A percentile compares a stretch with the other conserved stretches of the same genome.
phyloP scores from a whole-genome alignment of 441 rosid species.

The Populus trichocarpa region DNA sequence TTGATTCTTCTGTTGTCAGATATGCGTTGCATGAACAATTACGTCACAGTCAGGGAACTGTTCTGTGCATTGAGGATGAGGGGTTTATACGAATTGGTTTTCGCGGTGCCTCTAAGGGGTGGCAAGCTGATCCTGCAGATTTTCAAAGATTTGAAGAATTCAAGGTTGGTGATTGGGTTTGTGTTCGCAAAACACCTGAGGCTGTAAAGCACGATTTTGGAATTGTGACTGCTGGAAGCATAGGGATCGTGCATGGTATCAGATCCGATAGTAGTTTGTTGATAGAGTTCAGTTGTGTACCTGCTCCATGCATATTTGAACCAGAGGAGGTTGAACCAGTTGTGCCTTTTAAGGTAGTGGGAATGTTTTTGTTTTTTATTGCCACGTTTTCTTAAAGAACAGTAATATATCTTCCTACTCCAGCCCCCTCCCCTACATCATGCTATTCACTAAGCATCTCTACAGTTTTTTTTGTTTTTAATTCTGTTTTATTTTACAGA shows the following conservation, averaged over 20 bases:
- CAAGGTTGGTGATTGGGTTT: constrained; percentile 99
- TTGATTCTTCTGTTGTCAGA: constrained; percentile 37
- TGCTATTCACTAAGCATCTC: not conserved
- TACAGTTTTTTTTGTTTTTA: not conserved
- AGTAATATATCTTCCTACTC: not conserved
- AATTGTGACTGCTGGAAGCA: constrained; percentile 93
- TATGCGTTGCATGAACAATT: constrained; percentile 98
- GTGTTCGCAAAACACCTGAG: constrained; percentile 90
- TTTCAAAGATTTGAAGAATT: constrained; percentile 99
- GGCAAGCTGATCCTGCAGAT: constrained; percentile 99
- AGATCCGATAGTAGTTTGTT: constrained; percentile 96
- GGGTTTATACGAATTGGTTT: constrained; percentile 98
- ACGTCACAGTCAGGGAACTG: constrained; percentile 93
- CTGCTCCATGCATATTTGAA: constrained; percentile 95
- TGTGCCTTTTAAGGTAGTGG: constrained; percentile 80
- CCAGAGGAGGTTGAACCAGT: constrained; percentile 98
- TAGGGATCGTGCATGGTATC: constrained; percentile 91
- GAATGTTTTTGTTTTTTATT: constrained; percentile 9
- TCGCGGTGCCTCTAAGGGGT: constrained; percentile 99
- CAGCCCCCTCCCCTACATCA: not conserved
- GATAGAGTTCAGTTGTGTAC: constrained; percentile 88
- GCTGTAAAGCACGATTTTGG: constrained; percentile 96
- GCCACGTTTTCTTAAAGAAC: not conserved
- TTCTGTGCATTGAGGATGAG: constrained; percentile 97
- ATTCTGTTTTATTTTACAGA: constrained; percentile 45